Evolutionary conservation across 805 yeast species (phyloP), one percentile per base, ranked within the genome.

Genomic region (Candida sphagnicola): DNA sequence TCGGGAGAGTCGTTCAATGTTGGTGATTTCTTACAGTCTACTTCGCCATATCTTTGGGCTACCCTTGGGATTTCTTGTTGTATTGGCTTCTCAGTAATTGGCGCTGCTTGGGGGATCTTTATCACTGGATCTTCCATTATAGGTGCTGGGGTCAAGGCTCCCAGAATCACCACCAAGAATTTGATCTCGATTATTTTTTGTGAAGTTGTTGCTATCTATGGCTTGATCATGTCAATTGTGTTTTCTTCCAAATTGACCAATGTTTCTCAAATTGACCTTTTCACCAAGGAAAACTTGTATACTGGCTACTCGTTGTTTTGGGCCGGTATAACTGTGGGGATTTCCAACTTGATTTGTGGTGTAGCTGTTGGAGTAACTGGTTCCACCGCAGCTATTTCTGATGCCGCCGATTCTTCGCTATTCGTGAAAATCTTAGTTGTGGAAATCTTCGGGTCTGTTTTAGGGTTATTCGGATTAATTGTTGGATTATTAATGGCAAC

Each of bases 91-190:
- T 82, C 95, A 35, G 97, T 93, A 12, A 83, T 90, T 30, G 99
- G 99, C 28, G 99, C 99, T 12, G 98, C 98, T 4, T 93, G 99
- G 99, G 99, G 99, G 47, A 93, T 93, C 50, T 93, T 91, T 61
- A 77, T 93, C 45, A 91, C 98, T 2, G 99, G 99, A 29, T 74
- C 96, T 1, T 80, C 96, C 19, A 86, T 93, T 51, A 67, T 93
- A 45, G 99, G 99, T 52, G 99, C 99, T 2, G 99, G 99, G 71
- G 97, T 93, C 43, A 86, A 86, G 62, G 93, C 96, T 11, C 99
- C 99, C 37, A 75, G 98, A 60, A 95, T 93, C 59, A 90, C 98
- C 31, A 93, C 99, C 39, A 93, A 93, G 73, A 93, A 93, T 62
- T 77, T 93, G 60, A 95, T 93, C 48, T 85, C 95, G 30, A 93